These are phyloP conservation scores for Candida sanyaensis DNA, from an alignment of 1,139 yeast species.

Conservation along the genomic window DNA sequence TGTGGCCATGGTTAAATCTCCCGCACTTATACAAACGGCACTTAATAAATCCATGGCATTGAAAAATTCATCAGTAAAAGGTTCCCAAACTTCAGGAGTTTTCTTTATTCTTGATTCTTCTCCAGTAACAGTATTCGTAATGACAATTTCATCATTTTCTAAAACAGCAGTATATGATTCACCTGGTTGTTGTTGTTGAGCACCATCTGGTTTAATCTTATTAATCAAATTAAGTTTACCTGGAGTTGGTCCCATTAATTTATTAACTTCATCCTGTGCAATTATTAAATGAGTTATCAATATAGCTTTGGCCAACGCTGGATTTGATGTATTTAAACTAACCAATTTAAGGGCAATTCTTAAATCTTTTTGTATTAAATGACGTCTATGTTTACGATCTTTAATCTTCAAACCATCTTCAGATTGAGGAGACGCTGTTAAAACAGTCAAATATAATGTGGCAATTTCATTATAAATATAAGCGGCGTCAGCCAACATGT, in stretches of 20 bases:
- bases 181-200: slow-evolving; percentile 1
- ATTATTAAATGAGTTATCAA: slow-evolving; percentile 62
- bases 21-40: slow-evolving; percentile 65
- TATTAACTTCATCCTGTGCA: slow-evolving; percentile 56
- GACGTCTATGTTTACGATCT: slow-evolving; percentile 45
- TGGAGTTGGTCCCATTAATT: slow-evolving; percentile 6
- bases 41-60: slow-evolving; percentile 71
- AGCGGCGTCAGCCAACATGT: slow-evolving; percentile 62
- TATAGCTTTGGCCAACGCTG: slow-evolving; percentile 58
- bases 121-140: slow-evolving; percentile 17
- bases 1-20: slow-evolving; percentile 65
- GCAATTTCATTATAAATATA: slow-evolving; percentile 68
- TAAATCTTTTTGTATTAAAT: slow-evolving; percentile 69
- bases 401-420: slow-evolving; percentile 24
- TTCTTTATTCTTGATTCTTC: slow-evolving; percentile 23
- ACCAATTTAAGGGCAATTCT: slow-evolving; percentile 69
- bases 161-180: slow-evolving; percentile 17
- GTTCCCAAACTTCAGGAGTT: slow-evolving; percentile 61
- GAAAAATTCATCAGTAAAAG: slow-evolving; percentile 74
- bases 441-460: slow-evolving; percentile 59
- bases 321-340: slow-evolving; percentile 52
- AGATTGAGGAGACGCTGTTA: slow-evolving; percentile 35
- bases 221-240: slow-evolving; percentile 10
- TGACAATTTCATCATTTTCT: slow-evolving; percentile 19
- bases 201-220: slow-evolving; percentile 3